Conservation (phyloP, 345 rosid species). For the Eutrema yunnanense region DNA sequence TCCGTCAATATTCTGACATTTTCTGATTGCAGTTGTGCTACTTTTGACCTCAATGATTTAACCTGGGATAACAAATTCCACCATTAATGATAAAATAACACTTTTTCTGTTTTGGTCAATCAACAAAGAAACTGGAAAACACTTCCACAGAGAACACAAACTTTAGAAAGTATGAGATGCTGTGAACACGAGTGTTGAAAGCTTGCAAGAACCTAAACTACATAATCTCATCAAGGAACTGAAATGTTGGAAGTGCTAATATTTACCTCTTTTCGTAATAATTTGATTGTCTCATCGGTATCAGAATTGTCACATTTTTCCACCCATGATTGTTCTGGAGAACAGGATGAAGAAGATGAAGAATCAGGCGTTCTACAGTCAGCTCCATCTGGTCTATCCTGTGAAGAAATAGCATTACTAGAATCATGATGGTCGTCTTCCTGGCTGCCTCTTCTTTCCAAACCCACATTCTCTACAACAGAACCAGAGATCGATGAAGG, state of each 20-base stretch:
- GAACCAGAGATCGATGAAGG: constrained; percentile 22
- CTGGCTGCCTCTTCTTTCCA: constrained; percentile 24
- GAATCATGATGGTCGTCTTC: constrained; percentile 32
- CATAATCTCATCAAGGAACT: background rate
- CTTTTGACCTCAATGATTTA: constrained; percentile 51
- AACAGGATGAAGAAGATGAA: constrained; percentile 19
- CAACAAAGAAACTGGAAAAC: background rate
- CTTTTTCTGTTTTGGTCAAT: background rate
- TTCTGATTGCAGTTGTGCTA: constrained; percentile 54
- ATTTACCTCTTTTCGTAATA: constrained; percentile 63
- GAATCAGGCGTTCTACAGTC: constrained; percentile 16
- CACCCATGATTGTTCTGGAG: constrained; percentile 26
- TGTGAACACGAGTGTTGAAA: background rate
- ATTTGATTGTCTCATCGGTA: constrained; percentile 36
- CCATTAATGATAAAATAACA: background rate
- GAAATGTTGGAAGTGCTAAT: background rate
- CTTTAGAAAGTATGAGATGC: background rate
- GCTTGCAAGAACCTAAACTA: background rate
- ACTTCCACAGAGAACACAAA: background rate
- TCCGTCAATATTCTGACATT: constrained; percentile 21
- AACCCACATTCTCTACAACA: constrained; percentile 23
- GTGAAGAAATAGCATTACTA: constrained; percentile 19
- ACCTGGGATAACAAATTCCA: constrained; percentile 44
- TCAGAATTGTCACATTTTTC: constrained; percentile 24
- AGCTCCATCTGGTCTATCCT: constrained; percentile 37